phyloP scores from a whole-genome alignment of 2,329 filamentous ascomycete species.

The Monosporascus sp. region DNA sequence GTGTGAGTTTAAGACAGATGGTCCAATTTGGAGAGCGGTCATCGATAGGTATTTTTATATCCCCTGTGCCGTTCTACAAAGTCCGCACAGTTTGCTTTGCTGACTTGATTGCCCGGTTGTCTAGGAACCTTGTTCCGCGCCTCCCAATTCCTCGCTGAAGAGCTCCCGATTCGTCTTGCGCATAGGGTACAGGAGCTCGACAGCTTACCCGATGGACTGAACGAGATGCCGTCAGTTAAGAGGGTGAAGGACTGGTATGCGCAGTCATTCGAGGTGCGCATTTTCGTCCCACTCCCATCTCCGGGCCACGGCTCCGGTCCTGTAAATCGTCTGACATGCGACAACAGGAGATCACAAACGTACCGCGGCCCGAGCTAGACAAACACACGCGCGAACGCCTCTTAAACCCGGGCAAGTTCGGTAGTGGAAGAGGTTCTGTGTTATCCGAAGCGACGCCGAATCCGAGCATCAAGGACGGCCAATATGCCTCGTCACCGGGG shows the following conservation, averaged over 20 bases:
- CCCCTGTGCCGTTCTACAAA: slow-evolving; percentile 1
- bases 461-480: slow-evolving; percentile 79
- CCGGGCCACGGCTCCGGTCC: slow-evolving; percentile 5
- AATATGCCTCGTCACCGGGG: slow-evolving; percentile 60
- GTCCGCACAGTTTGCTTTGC: too few species aligned
- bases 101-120: slow-evolving; percentile 1
- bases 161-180: slow-evolving; percentile 91
- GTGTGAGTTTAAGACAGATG: slow-evolving; percentile 96
- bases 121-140: slow-evolving; percentile 91
- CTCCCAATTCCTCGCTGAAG: slow-evolving; percentile 96
- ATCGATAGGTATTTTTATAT: slow-evolving; percentile 65
- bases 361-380: slow-evolving; percentile 71
- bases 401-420: slow-evolving; percentile 56
- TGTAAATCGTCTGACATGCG: slow-evolving; percentile 28
- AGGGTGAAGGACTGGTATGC: slow-evolving; percentile 98
- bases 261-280: slow-evolving; percentile 90
- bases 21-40: slow-evolving; percentile 96
- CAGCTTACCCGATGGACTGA: slow-evolving; percentile 88
- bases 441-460: slow-evolving; percentile 83
- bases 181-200: slow-evolving; percentile 94
- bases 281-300: neutral
- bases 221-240: slow-evolving; percentile 95
- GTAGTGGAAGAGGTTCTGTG: slow-evolving; percentile 52
- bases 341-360: slow-evolving; percentile 78
- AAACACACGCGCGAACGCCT: slow-evolving; percentile 73